Evolutionary conservation across 2,329 filamentous ascomycete species (phyloP), one percentile per base, ranked within the genome.

Genomic region (Xylariomycetidae sp.): DNA sequence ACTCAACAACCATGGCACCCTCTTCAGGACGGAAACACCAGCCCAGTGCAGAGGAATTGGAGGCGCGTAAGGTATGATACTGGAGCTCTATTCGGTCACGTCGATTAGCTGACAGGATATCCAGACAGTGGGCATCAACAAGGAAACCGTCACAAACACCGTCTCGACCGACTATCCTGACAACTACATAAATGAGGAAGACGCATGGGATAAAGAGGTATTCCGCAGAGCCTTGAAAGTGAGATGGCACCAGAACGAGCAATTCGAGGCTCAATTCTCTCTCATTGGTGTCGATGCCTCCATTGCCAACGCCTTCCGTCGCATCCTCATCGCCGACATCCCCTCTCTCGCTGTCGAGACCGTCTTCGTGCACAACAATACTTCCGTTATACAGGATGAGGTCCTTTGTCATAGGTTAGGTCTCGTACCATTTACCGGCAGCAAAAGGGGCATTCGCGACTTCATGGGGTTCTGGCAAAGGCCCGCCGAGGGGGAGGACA

Each of bases 361-460:
- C 43, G 87, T 94, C 57, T 98, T 85, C 66, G 81, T 97, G 45
- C 77, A 87, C 58, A 94, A 96, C 70, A 98, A 98, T 70, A 97
- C 90, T 31, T 95, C 88, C 5, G 88, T 98, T 22, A 92, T 98
- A 53, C 90, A 97, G 61, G 92, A 98, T 58, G 92, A 98, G 68
- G 90, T 98, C 4, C 80, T 98, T 32, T 83, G 89, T 12, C 86
- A 92, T 59, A 77, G 92, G 27, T 72, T 98, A 19, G 92, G 92
- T 38, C 77, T 98, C 28, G 84, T 98, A 34, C 92, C 94, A 13
- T 82, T 98, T 49, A 84, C 82, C 45, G 92, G 87, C 46, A 77
- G 80, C 41, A 77, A 81, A 45, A 74, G 85, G 35, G 89, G 86
- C 32, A 70, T 98, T 35, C 69, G 69, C 37, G 77, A 83, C 49